Percentiles rank a stretch among this genome's conserved stretches.
These are phyloP conservation scores for Phytophthora sansomeana DNA, from an alignment of 352 stramenopile genomes.

Conservation along the genomic window DNA sequence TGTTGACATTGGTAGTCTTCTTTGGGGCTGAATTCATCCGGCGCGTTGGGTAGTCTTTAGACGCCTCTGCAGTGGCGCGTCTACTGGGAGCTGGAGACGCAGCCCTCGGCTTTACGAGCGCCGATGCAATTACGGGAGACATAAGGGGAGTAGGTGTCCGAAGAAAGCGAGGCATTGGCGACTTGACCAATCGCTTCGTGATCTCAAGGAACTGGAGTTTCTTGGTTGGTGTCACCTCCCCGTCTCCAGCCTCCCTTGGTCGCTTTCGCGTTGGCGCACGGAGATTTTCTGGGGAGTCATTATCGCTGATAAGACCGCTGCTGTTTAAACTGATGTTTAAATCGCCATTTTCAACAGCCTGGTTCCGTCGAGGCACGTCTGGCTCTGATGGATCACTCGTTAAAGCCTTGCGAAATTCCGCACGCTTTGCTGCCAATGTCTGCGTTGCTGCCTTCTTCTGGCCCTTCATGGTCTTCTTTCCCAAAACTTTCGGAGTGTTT, in stretches of 20 bases:
- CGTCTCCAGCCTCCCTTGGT: slow-evolving; percentile 18
- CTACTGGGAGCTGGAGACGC: slow-evolving; percentile 33
- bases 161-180: slow-evolving; percentile 48
- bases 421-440: slow-evolving; percentile 47
- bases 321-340: slow-evolving; percentile 50
- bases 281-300: slow-evolving; percentile 44
- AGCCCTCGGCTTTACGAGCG: slow-evolving; percentile 31
- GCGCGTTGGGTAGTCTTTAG: slow-evolving; percentile 40
- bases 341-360: slow-evolving; percentile 38
- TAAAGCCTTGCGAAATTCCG: slow-evolving; percentile 59
- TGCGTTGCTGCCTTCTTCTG: slow-evolving; percentile 43
- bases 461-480: slow-evolving; percentile 56
- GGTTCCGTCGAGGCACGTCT: slow-evolving; percentile 12
- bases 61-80: slow-evolving; percentile 19
- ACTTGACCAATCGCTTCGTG: slow-evolving; percentile 50
- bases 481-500: slow-evolving; percentile 67
- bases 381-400: slow-evolving; percentile 20
- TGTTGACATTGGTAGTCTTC: slow-evolving; percentile 51
- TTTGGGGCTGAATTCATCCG: slow-evolving; percentile 55
- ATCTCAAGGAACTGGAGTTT: slow-evolving; percentile 55
- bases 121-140: slow-evolving; percentile 39
- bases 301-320: slow-evolving; percentile 35
- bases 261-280: slow-evolving; percentile 40
- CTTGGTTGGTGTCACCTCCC: slow-evolving; percentile 40
- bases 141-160: slow-evolving; percentile 43